Percentiles rank a stretch among this genome's conserved stretches.
Evolutionary conservation across 306 rosid genomes (phyloP).

Genomic region (Quercus berberidifolia): DNA sequence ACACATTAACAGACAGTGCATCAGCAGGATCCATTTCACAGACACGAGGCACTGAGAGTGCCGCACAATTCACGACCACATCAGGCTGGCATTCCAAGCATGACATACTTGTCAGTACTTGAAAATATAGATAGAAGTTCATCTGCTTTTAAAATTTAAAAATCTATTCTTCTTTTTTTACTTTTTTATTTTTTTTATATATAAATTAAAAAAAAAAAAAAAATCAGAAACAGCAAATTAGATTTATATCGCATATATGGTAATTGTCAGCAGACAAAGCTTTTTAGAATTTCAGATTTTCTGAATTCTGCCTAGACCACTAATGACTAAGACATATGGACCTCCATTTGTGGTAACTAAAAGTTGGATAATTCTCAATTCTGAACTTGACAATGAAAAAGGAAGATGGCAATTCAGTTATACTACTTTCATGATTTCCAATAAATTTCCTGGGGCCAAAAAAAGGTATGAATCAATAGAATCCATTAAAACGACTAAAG

Average conservation of each 20-base stretch:
- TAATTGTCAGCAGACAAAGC: background rate
- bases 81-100: slow-evolving; percentile 63
- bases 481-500: background rate
- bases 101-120: slow-evolving; percentile 28
- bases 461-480: background rate
- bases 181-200: too few species aligned
- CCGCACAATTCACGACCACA: slow-evolving; percentile 82
- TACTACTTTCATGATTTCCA: background rate
- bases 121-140: background rate
- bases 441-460: background rate
- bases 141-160: background rate
- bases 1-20: slow-evolving; percentile 76
- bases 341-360: background rate
- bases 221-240: background rate
- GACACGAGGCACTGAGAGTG: slow-evolving; percentile 75
- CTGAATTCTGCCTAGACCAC: background rate
- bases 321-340: too few species aligned
- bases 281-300: background rate
- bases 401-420: background rate
- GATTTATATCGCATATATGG: background rate
- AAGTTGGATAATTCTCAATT: background rate
- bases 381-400: background rate
- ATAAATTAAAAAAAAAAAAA: too few species aligned
- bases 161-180: background rate
- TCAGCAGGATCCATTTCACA: slow-evolving; percentile 75